Conservation (phyloP, 192 early-diverging fungal genomes). For the Coemansia sp. region DNA sequence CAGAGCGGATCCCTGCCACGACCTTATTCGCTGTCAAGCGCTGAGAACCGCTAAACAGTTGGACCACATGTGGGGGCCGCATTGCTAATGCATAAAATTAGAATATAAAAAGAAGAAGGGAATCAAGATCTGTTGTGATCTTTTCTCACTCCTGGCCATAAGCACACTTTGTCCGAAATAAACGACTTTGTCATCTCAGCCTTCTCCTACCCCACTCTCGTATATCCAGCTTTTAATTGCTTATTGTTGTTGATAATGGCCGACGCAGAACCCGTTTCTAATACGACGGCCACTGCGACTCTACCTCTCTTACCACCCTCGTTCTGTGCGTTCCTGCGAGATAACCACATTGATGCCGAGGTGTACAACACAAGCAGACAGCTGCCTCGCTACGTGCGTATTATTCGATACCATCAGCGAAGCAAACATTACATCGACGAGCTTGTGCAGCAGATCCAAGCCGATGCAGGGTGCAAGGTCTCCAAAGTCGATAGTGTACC, state of each 20-base stretch:
- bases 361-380: conserved; percentile 61
- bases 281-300: neutral
- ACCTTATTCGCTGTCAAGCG: neutral
- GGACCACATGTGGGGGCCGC: neutral
- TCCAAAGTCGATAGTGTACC: conserved; percentile 55
- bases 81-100: neutral
- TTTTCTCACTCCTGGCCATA: no score
- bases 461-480: conserved; percentile 57
- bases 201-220: no score
- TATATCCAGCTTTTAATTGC: neutral
- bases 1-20: neutral
- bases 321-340: conserved; percentile 69
- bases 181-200: no score
- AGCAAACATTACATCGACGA: conserved; percentile 22
- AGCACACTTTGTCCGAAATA: no score
- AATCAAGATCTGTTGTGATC: neutral
- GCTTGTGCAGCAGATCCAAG: conserved; percentile 43
- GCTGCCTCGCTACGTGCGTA: conserved; percentile 79
- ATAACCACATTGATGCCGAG: conserved; percentile 67
- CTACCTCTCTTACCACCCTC: conserved; percentile 53
- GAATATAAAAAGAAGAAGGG: neutral
- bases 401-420: conserved; percentile 49
- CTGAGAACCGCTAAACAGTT: neutral
- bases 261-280: neutral
- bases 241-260: neutral